Base-by-base conservation (phyloP, 2,329 filamentous ascomycete genomes). In the Ceratocystis alfenasii region DNA sequence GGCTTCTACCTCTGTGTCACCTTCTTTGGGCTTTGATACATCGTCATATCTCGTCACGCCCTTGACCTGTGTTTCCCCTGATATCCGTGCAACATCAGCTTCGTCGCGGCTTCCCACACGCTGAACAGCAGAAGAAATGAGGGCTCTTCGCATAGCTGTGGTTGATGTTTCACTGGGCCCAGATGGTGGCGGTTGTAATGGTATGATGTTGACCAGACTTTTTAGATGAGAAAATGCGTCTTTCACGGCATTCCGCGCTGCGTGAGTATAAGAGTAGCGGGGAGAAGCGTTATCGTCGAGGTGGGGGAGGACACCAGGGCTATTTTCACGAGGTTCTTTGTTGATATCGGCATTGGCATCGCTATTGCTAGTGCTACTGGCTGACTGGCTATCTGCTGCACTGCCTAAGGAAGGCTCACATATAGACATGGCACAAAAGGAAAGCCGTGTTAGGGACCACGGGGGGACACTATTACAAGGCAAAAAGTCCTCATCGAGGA, bases 71-170 rank as follows among this genome's bases (percentile, higher is more conserved):
- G 6, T 59, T 36, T n/a, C n/a, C 7, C 15, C 36, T 6, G 30
- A n/a, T 28, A 63, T 12, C 15, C 30, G 61, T 6, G 44, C 45
- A 20, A 63, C 15, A 48, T 46, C 28, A 30, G 44, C 30, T 17
- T 30, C 61, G 17, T 63, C 61, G 8, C 61, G 61, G 44, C 44
- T 4, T 3, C 61, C 41, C 15, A 63, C 17, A 30, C 61, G 61
- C 4, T n/a, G 46, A n/a, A 33, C 4, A n/a, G 15, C 61, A 33
- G 61, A 6, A n/a, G 28, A 44, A 48, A 50, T 63, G 17, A 59
- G 55, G 17, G 45, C 61, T 3, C 46, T 44, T 25, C 61, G 61
- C 46, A 30, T 46, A 17, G 61, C 41, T n/a, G 22, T 63, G 15
- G 44, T 20, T 22, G 61, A 33, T n/a, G 45, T 63, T 17, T 46